These are phyloP conservation scores for Davidsoniella eucalypti DNA, from an alignment of 2,329 filamentous ascomycete species.

Conservation along the genomic window DNA sequence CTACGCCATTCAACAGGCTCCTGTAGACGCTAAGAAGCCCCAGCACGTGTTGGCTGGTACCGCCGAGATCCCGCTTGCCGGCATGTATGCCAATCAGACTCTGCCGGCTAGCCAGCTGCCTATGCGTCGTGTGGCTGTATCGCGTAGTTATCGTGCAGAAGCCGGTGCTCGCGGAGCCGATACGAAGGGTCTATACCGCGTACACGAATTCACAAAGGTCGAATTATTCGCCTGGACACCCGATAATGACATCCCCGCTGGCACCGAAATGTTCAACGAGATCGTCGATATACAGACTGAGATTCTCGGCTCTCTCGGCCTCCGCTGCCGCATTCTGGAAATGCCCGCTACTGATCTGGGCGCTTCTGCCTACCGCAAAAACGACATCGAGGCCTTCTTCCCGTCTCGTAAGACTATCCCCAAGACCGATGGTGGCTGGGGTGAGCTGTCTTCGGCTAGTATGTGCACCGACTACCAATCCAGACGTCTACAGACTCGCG, in stretches of 20 bases:
- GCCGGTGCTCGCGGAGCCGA: conserved; percentile 78
- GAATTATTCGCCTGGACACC: conserved; percentile 94
- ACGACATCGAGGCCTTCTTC: conserved; percentile 90
- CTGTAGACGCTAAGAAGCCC: conserved; percentile 35
- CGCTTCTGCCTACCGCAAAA: conserved; percentile 70
- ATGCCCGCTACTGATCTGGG: conserved; percentile 86
- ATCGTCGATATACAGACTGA: conserved; percentile 77
- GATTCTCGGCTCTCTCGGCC: conserved; percentile 58
- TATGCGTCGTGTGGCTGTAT: conserved; percentile 64
- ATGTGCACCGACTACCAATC: conserved; percentile 93
- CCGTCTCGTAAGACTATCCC: conserved; percentile 47
- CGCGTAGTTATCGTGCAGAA: conserved; percentile 89
- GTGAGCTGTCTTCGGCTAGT: conserved; percentile 80
- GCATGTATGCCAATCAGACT: conserved; percentile 63
- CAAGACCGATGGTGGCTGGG: conserved; percentile 54
- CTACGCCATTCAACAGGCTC: conserved; percentile 41
- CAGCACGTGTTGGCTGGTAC: conserved; percentile 69
- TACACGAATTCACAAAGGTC: conserved; percentile 97
- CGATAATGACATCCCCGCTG: conserved; percentile 22
- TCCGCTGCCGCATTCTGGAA: conserved; percentile 78
- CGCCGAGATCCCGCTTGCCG: conserved; percentile 86
- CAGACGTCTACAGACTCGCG: conserved; percentile 60
- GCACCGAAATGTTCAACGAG: conserved; percentile 56
- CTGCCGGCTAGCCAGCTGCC: conserved; percentile 53
- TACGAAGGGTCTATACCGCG: conserved; percentile 87